Base-by-base conservation (phyloP, 495 filamentous ascomycete genomes). In the Xylaria sp. region DNA sequence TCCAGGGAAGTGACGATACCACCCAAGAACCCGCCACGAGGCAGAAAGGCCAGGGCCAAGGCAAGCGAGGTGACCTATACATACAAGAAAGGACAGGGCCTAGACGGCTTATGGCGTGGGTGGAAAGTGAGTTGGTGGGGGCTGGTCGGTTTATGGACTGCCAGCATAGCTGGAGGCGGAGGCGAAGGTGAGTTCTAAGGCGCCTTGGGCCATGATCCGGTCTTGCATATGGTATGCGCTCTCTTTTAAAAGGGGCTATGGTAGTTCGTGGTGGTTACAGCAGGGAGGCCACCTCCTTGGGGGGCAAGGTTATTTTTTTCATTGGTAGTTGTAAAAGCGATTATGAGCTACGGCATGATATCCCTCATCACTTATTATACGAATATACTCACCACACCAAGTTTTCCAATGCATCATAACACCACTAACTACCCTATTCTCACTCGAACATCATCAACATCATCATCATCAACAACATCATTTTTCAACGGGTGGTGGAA, bases 51-150 rank as follows among this genome's bases (percentile, higher is more conserved):
- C 70, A 83, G 82, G 77, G 72, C 75, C 3, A 82, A 75, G 33
- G 75, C 77, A 24, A 76, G 78, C 9, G 80, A 84, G 68, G 82
- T 84, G 53, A 85, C 86, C 55, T 85, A n/a, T n/a, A n/a, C n/a
- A n/a, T n/a, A 84, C 58, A 83, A 86, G 33, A 88, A 89, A 70
- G 94, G 94, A 17, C 94, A 97, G 74, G 96, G 96, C 8, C 74
- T 93, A 33, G 86, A 92, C 37, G 96, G 97, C 0, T 83, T 99
- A 17, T 97, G 93, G 86, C 87, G 96, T 58, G 96, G 96, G 17
- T 99, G 96, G 96, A 90, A 93, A 76, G 91, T 98, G 21, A 94
- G 94, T 12, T 93, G 97, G 88, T 98, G 96, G 96, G 95, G 95
- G 0, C 83, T 98, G 67, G 90, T 95, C 19, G 95, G 95, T 24